A percentile compares a stretch with the other conserved stretches of the same genome.
phyloP scores from a whole-genome alignment of 148 eudicot species.

The Oxyria digyna region DNA sequence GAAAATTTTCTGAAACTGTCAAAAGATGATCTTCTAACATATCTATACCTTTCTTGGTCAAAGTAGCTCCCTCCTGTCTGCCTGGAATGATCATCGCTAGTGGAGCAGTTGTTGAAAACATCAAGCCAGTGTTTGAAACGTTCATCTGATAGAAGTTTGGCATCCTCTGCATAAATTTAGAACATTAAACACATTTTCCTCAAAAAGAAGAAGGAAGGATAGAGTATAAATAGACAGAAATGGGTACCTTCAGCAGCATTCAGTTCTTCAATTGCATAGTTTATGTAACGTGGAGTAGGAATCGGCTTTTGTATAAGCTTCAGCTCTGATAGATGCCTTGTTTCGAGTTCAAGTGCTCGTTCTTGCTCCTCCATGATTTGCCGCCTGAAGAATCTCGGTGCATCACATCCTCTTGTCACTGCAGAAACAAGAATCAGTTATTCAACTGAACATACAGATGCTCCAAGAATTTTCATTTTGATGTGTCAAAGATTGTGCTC shows the following conservation, averaged over 20 bases:
- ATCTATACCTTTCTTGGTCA: constrained; percentile 45
- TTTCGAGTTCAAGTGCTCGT: constrained; percentile 36
- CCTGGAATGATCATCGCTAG: constrained; percentile 15
- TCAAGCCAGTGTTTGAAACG: constrained; percentile 21
- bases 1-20: too few relatives aligned
- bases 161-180: constrained; percentile 17
- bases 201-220: not conserved
- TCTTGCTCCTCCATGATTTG: constrained; percentile 44
- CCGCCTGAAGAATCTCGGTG: constrained; percentile 24
- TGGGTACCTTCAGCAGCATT: constrained; percentile 26
- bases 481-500: not conserved
- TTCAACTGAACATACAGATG: not conserved
- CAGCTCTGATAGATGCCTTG: constrained; percentile 33
- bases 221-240: not conserved
- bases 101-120: constrained; percentile 15
- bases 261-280: constrained; percentile 29
- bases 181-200: not conserved
- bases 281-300: constrained; percentile 20
- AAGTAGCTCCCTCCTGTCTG: constrained; percentile 14
- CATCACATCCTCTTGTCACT: constrained; percentile 11
- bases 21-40: not conserved
- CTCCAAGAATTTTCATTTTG: not conserved
- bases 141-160: constrained; percentile 16
- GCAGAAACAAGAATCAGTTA: not conserved
- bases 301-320: constrained; percentile 25